Percentiles rank a stretch among this genome's conserved stretches.
These are phyloP conservation scores for Umbelopsis sp. DNA, from an alignment of 192 early-diverging fungal species.

Conservation along the genomic window DNA sequence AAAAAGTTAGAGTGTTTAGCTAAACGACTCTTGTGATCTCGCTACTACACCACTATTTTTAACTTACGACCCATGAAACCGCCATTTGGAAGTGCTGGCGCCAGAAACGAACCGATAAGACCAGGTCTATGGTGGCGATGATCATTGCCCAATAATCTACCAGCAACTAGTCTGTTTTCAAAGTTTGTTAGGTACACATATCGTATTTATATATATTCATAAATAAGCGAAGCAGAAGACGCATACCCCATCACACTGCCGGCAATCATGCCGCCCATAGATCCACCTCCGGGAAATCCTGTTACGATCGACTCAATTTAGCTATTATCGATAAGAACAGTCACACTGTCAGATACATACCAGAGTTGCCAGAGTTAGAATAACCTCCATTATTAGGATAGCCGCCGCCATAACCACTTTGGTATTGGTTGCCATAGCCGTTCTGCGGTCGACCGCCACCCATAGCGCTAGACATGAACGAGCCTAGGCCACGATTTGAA, in stretches of 20 bases:
- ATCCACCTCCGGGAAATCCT: neutral
- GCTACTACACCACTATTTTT: neutral
- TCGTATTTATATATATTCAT: neutral
- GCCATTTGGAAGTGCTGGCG: conserved; percentile 2
- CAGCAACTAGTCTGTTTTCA: conserved; percentile 2
- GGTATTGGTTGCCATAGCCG: neutral
- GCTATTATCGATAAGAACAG: neutral
- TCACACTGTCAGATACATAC: no score
- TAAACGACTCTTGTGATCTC: neutral
- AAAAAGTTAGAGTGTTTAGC: neutral
- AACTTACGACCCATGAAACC: conserved; percentile 12
- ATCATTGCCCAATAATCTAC: conserved; percentile 1
- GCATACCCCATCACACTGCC: conserved; percentile 10
- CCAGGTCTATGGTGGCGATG: neutral
- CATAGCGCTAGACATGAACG: conserved; percentile 1
- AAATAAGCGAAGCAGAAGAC: neutral
- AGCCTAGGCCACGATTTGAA: neutral
- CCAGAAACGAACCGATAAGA: neutral
- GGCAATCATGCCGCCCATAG: neutral
- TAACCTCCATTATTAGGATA: neutral
- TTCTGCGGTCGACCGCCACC: conserved; percentile 12
- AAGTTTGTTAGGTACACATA: neutral
- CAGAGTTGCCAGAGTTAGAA: no score
- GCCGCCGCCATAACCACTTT: neutral
- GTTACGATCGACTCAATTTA: neutral